Percentiles rank a stretch among this genome's conserved stretches.
phyloP scores from a whole-genome alignment of 2,329 filamentous ascomycete species.

The Aspergillus pseudoviridinutans region DNA sequence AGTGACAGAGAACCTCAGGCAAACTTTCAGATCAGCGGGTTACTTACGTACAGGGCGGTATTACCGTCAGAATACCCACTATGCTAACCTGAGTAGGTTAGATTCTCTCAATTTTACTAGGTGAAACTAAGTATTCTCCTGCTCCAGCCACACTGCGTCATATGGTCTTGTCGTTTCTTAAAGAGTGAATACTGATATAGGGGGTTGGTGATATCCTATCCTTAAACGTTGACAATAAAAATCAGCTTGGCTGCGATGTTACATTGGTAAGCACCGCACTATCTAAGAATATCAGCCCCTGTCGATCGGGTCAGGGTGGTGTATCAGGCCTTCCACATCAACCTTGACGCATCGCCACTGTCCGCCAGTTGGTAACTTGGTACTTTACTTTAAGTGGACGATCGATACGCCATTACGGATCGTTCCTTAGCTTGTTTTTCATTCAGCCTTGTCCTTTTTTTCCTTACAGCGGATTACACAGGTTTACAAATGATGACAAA shows the following conservation, averaged over 20 bases:
- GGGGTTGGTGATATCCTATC: background rate
- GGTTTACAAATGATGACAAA: background rate
- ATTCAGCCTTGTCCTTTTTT: background rate
- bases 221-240: background rate
- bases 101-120: background rate
- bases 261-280: background rate
- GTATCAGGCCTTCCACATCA: background rate
- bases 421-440: background rate
- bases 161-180: background rate
- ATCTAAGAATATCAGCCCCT: background rate
- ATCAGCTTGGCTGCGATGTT: background rate
- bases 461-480: background rate
- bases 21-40: background rate
- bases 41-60: background rate
- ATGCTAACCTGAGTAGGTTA: background rate
- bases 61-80: background rate
- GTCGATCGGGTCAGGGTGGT: background rate
- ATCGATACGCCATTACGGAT: background rate
- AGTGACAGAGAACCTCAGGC: constrained; percentile 2
- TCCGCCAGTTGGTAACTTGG: background rate
- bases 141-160: background rate
- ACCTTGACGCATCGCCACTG: background rate
- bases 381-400: background rate
- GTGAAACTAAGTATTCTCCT: background rate
- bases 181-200: background rate